These are phyloP conservation scores for Chlamydomonas asymmetrica DNA, from an alignment of 139 green algal genomes.

Conservation along the genomic window DNA sequence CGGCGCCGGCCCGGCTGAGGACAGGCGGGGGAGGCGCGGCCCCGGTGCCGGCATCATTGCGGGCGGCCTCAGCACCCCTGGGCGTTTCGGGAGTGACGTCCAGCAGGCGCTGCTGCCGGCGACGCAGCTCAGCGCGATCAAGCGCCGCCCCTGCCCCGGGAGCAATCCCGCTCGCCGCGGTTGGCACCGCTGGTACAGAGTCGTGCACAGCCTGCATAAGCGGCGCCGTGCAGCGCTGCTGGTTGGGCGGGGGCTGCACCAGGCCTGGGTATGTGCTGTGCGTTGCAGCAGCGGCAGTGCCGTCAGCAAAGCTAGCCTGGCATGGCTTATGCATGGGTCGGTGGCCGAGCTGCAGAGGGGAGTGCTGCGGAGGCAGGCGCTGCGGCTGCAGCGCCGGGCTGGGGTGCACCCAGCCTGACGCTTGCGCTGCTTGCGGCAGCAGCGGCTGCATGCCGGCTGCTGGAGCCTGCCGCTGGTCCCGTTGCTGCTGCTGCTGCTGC, in stretches of 20 bases:
- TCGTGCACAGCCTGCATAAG: no score
- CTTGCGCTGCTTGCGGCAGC: background rate
- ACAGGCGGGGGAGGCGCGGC: background rate
- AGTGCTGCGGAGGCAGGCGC: background rate
- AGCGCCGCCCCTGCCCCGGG: no score
- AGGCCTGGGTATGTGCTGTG: background rate
- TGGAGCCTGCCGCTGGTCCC: background rate
- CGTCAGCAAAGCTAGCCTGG: no score
- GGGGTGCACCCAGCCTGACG: background rate
- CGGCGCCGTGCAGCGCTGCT: no score
- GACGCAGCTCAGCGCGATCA: no score
- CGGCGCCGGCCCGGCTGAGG: background rate
- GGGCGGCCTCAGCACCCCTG: no score
- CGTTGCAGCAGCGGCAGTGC: background rate
- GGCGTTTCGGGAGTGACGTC: background rate
- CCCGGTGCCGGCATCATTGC: background rate
- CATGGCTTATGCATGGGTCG: no score
- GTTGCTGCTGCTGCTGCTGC: background rate
- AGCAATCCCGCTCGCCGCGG: no score
- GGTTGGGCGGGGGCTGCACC: no score
- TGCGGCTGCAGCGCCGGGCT: background rate
- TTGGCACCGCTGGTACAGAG: no score
- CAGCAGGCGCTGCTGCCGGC: background rate
- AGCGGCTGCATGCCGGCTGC: background rate
- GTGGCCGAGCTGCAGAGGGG: background rate